Evolutionary conservation across 441 rosid genomes (phyloP).

Genomic region (Viola pubescens): DNA sequence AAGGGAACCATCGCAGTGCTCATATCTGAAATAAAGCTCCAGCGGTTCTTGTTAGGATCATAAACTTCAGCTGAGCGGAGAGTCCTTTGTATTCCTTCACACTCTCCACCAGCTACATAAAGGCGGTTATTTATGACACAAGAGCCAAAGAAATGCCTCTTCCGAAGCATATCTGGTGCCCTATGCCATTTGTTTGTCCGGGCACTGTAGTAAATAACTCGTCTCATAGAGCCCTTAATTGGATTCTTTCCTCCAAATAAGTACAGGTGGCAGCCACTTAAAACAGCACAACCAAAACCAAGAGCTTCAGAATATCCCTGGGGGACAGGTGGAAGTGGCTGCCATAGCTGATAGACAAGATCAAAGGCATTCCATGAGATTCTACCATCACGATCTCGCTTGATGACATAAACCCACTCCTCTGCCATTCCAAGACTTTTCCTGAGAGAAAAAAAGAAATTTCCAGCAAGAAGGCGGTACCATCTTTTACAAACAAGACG

Average conservation of each 20-base stretch:
- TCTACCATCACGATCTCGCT: slow-evolving; percentile 81
- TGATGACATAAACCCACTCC: slow-evolving; percentile 91
- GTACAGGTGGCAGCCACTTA: slow-evolving; percentile 77
- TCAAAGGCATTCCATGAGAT: slow-evolving; percentile 88
- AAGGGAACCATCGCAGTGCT: slow-evolving; percentile 93
- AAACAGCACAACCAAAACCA: slow-evolving; percentile 91
- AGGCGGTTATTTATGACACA: slow-evolving; percentile 84
- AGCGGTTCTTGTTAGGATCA: slow-evolving; percentile 70
- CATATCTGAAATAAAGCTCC: slow-evolving; percentile 88
- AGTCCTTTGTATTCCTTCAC: slow-evolving; percentile 82
- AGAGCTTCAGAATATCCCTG: slow-evolving; percentile 79
- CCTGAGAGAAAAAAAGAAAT: slow-evolving; percentile 66
- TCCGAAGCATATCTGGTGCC: slow-evolving; percentile 85
- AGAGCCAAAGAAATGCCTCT: slow-evolving; percentile 81
- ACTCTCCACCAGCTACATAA: slow-evolving; percentile 90
- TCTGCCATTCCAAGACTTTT: slow-evolving; percentile 67
- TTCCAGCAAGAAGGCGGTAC: slow-evolving; percentile 62
- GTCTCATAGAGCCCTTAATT: slow-evolving; percentile 69
- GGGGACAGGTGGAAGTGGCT: slow-evolving; percentile 93
- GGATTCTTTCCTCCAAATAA: slow-evolving; percentile 93
- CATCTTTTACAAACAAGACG: slow-evolving; percentile 79
- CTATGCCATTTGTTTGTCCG: slow-evolving; percentile 88
- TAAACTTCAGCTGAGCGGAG: slow-evolving; percentile 87
- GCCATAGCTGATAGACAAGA: slow-evolving; percentile 67
- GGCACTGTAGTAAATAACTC: slow-evolving; percentile 75